Percentiles rank a stretch among this genome's conserved stretches.
Evolutionary conservation across 2,329 filamentous ascomycete species (phyloP).

Genomic region (Penicillium psychrosexuale): DNA sequence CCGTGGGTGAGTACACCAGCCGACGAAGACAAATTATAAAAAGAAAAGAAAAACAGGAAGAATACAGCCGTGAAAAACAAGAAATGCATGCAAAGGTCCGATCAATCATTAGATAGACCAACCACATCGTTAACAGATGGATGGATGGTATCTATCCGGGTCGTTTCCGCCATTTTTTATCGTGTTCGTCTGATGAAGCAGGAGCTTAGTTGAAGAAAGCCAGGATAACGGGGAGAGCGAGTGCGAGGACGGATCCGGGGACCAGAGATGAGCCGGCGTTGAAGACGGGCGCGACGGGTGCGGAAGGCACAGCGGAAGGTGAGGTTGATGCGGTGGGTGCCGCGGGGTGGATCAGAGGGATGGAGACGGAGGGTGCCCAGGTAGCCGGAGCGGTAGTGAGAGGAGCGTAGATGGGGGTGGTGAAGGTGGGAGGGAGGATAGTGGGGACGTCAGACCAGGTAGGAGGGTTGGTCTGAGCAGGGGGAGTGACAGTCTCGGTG

Average conservation of each 20-base stretch:
- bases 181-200: not conserved
- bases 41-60: slow-evolving; percentile 3
- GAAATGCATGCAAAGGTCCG: not conserved
- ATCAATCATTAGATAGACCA: slow-evolving; percentile 8
- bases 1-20: slow-evolving; percentile 7
- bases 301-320: not conserved
- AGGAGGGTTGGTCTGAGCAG: not conserved
- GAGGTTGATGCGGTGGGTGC: slow-evolving; percentile 11
- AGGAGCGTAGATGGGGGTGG: slow-evolving; percentile 19
- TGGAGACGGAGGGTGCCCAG: slow-evolving; percentile 14
- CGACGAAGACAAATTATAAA: not conserved
- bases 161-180: not conserved
- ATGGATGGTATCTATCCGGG: not conserved
- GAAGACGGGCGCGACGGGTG: slow-evolving; percentile 13
- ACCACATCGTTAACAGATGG: not conserved
- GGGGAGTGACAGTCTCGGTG: not conserved
- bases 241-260: slow-evolving; percentile 15
- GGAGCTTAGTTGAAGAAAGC: slow-evolving; percentile 17
- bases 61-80: not conserved
- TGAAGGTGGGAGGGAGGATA: slow-evolving; percentile 18
- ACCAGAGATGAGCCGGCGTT: slow-evolving; percentile 20
- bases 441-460: not conserved
- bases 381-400: slow-evolving; percentile 13
- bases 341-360: slow-evolving; percentile 18
- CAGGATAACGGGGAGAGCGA: slow-evolving; percentile 18